A percentile compares a stretch with the other conserved stretches of the same genome.
Evolutionary conservation across 192 early-diverging fungal genomes (phyloP).

Genomic region (Pecoramyces ruminantium): DNA sequence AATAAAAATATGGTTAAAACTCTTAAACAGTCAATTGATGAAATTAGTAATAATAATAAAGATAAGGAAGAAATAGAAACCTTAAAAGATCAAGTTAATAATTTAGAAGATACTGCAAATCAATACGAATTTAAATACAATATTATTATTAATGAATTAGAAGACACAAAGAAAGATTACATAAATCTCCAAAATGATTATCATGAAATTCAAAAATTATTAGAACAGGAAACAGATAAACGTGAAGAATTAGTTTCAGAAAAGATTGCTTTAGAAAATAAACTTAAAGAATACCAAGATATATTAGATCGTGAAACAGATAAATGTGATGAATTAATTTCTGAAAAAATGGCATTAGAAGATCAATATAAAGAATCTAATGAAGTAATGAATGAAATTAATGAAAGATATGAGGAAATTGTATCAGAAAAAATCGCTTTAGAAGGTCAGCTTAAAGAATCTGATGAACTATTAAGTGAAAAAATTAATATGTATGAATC

Average conservation of each 20-base stretch:
- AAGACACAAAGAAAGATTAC: background rate
- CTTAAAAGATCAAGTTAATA: background rate
- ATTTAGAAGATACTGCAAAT: background rate
- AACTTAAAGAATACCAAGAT: background rate
- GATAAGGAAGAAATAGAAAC: background rate
- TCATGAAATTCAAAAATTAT: background rate
- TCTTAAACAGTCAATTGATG: background rate
- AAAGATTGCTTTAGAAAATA: background rate
- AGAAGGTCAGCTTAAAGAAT: background rate
- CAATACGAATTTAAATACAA: background rate
- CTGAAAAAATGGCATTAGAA: background rate
- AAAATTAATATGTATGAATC: background rate
- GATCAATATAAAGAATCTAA: background rate
- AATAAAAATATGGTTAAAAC: background rate
- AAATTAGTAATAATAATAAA: background rate
- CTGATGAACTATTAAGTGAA: background rate
- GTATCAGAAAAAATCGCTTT: background rate
- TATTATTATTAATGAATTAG: background rate
- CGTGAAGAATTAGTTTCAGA: background rate
- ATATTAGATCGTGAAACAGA: background rate
- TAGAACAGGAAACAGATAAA: background rate
- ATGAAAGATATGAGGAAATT: background rate
- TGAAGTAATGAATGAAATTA: background rate
- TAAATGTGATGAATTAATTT: background rate
- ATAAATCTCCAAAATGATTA: background rate